These are phyloP conservation scores for Backusella luteola DNA, from an alignment of 192 early-diverging fungal species.

Conservation along the genomic window DNA sequence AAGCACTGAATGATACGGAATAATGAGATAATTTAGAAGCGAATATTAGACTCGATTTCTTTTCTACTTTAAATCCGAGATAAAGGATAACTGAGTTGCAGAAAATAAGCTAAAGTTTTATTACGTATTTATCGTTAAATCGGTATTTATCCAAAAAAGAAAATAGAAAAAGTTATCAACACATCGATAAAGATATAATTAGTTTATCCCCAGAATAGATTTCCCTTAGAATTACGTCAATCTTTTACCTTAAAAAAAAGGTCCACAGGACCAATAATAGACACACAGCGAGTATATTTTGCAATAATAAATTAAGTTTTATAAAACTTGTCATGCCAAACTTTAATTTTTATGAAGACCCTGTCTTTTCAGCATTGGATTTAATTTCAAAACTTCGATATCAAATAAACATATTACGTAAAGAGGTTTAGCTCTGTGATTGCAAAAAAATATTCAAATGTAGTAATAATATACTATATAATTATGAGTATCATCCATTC, in stretches of 20 bases:
- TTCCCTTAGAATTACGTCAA: neutral
- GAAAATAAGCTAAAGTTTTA: neutral
- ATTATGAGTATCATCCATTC: too few relatives aligned
- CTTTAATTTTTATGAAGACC: neutral
- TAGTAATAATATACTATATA: too few relatives aligned
- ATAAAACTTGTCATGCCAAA: neutral
- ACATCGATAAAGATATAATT: too few relatives aligned
- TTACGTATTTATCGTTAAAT: neutral
- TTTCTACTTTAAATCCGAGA: neutral
- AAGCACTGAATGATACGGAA: neutral
- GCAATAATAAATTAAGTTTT: neutral
- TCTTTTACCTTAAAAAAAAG: neutral
- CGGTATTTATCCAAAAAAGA: neutral
- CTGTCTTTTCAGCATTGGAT: too few relatives aligned
- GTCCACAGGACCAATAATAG: neutral
- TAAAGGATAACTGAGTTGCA: neutral
- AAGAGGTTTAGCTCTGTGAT: too few relatives aligned
- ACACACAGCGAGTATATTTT: neutral
- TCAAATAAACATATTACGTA: too few relatives aligned
- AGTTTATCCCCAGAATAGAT: neutral
- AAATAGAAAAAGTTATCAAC: neutral
- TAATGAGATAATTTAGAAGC: neutral
- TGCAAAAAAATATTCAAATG: too few relatives aligned
- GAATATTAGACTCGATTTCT: neutral
- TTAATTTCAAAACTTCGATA: too few relatives aligned